Percentiles rank a stretch among this genome's conserved stretches.
Conservation (phyloP, 106 monocot genomes). For the Hemerocallis citrina region DNA sequence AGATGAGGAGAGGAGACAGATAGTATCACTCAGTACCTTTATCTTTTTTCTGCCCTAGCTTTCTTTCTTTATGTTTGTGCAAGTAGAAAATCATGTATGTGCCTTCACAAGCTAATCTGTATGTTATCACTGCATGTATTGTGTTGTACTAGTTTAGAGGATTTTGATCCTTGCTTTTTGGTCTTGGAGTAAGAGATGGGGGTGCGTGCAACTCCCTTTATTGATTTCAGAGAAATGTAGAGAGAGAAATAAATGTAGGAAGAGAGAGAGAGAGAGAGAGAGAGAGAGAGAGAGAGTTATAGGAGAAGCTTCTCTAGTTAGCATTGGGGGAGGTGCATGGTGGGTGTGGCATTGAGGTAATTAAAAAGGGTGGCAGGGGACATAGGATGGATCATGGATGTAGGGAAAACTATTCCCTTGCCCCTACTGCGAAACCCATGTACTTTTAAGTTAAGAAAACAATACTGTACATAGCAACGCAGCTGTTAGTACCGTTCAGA, state of each 20-base stretch:
- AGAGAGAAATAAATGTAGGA: no score
- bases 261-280: conserved; percentile 1
- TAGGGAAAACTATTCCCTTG: no score
- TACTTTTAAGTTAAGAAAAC: background rate
- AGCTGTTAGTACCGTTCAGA: no score
- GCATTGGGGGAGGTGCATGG: conserved; percentile 8
- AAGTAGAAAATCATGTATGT: background rate
- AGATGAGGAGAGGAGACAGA: conserved; percentile 8
- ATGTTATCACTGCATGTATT: background rate
- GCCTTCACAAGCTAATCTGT: background rate
- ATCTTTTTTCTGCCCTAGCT: background rate
- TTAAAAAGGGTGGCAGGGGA: conserved; percentile 6
- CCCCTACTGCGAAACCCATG: no score
- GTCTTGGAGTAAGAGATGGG: conserved; percentile 5
- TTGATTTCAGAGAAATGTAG: conserved; percentile 24
- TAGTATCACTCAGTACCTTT: conserved; percentile 18
- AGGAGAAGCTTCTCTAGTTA: conserved; percentile 28
- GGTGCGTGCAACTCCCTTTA: conserved; percentile 19
- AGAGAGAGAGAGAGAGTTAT: conserved; percentile 3
- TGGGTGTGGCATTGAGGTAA: background rate
- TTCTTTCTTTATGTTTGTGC: background rate
- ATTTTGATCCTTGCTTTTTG: background rate
- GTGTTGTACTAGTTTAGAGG: background rate
- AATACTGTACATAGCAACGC: no score
- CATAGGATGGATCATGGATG: no score